These are phyloP conservation scores for Leishmania gerbilli DNA, from an alignment of 208 protist species.

Conservation along the genomic window DNA sequence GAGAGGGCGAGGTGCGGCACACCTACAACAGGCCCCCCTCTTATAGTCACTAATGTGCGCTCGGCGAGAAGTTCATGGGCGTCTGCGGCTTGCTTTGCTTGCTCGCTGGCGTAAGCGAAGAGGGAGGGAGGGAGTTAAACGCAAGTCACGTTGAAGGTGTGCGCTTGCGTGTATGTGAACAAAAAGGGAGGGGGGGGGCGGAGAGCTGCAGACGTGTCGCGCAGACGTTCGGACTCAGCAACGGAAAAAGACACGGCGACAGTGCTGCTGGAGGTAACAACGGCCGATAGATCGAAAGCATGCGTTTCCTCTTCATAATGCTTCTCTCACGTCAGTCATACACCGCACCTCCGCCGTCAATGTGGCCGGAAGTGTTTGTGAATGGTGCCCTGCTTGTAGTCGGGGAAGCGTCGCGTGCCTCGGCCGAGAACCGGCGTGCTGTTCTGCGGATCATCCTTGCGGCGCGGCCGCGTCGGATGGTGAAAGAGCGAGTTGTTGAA, in stretches of 20 bases:
- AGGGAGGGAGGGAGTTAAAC: neutral
- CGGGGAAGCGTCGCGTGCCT: slow-evolving; percentile 59
- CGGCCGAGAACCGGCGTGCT: slow-evolving; percentile 63
- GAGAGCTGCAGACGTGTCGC: neutral
- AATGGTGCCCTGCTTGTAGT: slow-evolving; percentile 67
- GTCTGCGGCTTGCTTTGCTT: neutral
- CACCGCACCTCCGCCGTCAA: slow-evolving; percentile 19
- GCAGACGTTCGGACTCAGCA: neutral
- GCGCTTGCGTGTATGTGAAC: neutral
- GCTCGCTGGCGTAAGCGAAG: neutral
- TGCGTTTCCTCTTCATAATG: neutral
- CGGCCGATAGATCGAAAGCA: neutral
- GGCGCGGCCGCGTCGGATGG: slow-evolving; percentile 72
- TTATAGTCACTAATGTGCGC: neutral
- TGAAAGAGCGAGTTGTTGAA: slow-evolving; percentile 81
- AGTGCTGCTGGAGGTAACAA: neutral
- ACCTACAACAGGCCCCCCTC: neutral
- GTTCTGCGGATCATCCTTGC: slow-evolving; percentile 65
- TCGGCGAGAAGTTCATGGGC: neutral
- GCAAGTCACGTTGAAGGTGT: neutral
- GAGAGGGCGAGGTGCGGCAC: neutral
- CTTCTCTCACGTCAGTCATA: neutral
- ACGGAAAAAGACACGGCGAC: neutral
- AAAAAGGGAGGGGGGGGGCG: neutral
- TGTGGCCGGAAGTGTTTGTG: slow-evolving; percentile 72